Conservation (phyloP, 345 rosid species). For the Hibiscus tridactylites region DNA sequence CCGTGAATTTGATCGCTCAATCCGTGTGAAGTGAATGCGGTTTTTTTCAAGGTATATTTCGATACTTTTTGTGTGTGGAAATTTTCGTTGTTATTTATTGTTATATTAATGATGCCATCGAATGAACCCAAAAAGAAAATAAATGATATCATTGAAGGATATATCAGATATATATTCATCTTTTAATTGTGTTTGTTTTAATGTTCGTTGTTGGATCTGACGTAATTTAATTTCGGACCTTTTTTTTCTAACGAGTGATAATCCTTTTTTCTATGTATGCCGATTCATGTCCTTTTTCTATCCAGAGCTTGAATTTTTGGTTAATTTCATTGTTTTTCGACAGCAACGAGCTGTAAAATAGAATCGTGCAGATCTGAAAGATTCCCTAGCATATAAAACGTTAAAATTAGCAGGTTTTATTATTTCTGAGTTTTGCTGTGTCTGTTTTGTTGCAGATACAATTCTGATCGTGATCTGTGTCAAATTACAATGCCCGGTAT, state of each 20-base stretch:
- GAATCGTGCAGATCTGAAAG: conserved; percentile 18
- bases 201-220: conserved; percentile 11
- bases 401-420: background rate
- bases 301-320: background rate
- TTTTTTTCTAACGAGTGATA: background rate
- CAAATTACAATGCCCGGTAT: conserved; percentile 48
- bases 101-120: conserved; percentile 2
- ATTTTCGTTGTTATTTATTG: background rate
- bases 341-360: background rate
- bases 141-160: too few relatives aligned
- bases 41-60: conserved; percentile 9
- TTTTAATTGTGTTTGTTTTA: background rate
- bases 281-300: conserved; percentile 6
- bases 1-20: background rate
- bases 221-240: conserved; percentile 6
- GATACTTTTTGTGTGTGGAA: background rate
- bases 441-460: conserved; percentile 10
- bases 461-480: too few relatives aligned
- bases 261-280: conserved; percentile 1
- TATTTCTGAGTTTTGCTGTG: conserved; percentile 12
- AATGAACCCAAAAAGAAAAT: background rate
- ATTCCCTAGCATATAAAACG: background rate
- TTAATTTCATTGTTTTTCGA: conserved; percentile 11
- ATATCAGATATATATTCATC: background rate
- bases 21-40: conserved; percentile 18